Percentiles rank a stretch among this genome's conserved stretches.
phyloP scores from a whole-genome alignment of 192 early-diverging fungal genomes.

The Obelidium mucronatum region DNA sequence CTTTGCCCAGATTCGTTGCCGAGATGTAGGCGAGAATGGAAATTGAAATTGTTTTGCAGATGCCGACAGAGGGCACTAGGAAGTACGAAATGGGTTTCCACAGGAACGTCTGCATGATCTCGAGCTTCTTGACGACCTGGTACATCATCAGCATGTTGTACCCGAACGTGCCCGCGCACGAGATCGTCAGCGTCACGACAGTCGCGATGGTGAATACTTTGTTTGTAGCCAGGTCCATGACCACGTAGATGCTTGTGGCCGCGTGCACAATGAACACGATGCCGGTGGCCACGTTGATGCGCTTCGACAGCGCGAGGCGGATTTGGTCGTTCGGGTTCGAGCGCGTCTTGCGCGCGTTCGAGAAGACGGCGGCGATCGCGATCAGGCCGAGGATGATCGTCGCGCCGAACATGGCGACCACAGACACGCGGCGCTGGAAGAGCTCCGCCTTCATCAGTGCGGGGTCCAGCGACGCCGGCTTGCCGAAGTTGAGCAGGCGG shows the following conservation, averaged over 20 bases:
- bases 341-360: too few relatives aligned
- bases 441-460: too few relatives aligned
- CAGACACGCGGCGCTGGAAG: not conserved
- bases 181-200: not conserved
- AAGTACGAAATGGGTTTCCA: not conserved
- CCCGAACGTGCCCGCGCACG: not conserved
- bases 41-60: not conserved
- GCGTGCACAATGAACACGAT: constrained; percentile 6
- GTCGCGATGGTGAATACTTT: not conserved
- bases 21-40: not conserved
- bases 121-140: constrained; percentile 1
- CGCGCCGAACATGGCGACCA: not conserved
- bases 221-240: not conserved
- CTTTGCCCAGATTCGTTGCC: not conserved
- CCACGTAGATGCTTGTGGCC: not conserved
- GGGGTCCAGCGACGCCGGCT: too few relatives aligned
- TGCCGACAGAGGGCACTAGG: not conserved
- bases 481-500: too few relatives aligned
- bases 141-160: not conserved
- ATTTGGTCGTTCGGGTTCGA: not conserved
- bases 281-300: not conserved
- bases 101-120: not conserved
- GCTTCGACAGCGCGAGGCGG: not conserved
- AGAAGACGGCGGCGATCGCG: not conserved
- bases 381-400: not conserved